Evolutionary conservation across 2,329 filamentous ascomycete species (phyloP), one percentile per base, ranked within the genome.

Genomic region (Fusarium keratoplasticum): DNA sequence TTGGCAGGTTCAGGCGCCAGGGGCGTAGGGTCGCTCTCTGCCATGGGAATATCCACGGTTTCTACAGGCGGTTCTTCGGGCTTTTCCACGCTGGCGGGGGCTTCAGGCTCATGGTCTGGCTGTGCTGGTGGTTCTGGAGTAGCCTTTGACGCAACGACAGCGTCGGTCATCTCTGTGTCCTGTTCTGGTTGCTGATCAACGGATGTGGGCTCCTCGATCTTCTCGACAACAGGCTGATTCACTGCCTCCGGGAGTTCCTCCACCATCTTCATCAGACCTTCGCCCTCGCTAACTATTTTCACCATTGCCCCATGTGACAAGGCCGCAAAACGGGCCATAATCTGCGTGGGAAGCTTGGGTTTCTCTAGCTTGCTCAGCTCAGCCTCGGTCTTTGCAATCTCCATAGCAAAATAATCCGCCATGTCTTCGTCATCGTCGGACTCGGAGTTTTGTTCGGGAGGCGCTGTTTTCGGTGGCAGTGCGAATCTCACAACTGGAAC

Each of bases 391-490:
- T 89, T 87, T 47, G 83, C 79, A 40, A 90, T 89, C 73, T 89
- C 83, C 62, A 83, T 82, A 61, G 87, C 84, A 62, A 91, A 89
- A 67, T 88, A 88, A 61, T 89, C 87, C 20, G 86, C 88, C 82
- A 90, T 87, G 52, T 89, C 87, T 57, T 90, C 89, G 66, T 91
- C 89, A 50, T 90, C 87, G 60, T 90, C 88, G 0, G 88, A 89
- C 54, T 87, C 87, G 2, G 82, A 82, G 40, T 80, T 80, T 58
- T 82, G 79, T 38, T 82, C 80, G 25, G 76, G 73, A 2, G 71
- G 71, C 1, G 78, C 72, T 61, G 80, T 78, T 66, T 83, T 85
- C 9, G 81, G 79, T 4, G 86, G 85, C 25, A 87, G 59, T 22
- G 82, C 79, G 59, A 87, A 84, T 58, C 80, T 82, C 8, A 84